These are phyloP conservation scores for Fraxinus pennsylvanica DNA, from an alignment of 257 asterid species.

Conservation along the genomic window DNA sequence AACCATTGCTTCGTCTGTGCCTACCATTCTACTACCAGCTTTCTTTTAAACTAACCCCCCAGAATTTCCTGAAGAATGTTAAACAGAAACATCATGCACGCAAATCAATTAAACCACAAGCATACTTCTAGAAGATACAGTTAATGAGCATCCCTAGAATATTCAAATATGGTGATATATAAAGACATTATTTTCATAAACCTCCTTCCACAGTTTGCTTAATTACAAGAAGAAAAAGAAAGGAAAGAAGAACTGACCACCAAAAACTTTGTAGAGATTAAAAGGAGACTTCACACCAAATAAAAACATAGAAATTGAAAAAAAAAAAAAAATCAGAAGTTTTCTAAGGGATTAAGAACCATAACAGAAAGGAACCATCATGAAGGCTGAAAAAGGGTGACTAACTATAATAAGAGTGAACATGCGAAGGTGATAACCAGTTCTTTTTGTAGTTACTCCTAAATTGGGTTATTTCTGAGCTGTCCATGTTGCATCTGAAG, in stretches of 20 bases:
- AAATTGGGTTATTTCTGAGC: not conserved
- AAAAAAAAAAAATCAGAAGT: not conserved
- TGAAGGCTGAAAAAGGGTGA: not conserved
- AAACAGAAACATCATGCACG: not conserved
- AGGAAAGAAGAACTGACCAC: not conserved
- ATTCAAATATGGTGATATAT: not conserved
- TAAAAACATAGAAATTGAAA: not conserved
- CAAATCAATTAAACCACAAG: constrained; percentile 3
- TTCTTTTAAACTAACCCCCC: constrained; percentile 3
- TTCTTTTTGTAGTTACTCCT: not conserved
- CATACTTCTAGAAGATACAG: not conserved
- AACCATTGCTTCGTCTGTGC: constrained; percentile 5
- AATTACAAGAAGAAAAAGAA: not conserved
- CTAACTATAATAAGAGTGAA: not conserved
- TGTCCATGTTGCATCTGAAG: not conserved
- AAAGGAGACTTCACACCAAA: not conserved
- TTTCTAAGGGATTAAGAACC: not conserved
- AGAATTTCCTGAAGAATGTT: not conserved
- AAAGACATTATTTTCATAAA: not conserved
- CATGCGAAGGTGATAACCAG: not conserved
- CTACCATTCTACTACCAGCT: constrained; percentile 23
- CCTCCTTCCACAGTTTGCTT: not conserved
- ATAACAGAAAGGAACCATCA: not conserved
- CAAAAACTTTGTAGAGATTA: not conserved
- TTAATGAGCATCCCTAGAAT: not conserved